Evolutionary conservation across 768 basidiomycete genomes (phyloP).

Genomic region (Kwoniella europaea): DNA sequence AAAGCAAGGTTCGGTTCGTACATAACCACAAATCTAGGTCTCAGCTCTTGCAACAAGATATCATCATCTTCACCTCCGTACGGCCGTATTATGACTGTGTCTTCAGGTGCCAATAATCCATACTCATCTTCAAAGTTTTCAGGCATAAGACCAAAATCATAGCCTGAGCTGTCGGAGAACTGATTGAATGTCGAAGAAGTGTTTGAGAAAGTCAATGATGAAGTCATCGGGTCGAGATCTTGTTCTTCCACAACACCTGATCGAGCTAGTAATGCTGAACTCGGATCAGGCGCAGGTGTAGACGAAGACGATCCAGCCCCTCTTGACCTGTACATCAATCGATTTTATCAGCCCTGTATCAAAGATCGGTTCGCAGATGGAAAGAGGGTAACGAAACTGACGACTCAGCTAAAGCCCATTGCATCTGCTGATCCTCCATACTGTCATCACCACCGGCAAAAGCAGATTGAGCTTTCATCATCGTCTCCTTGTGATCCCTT

Average conservation of each 20-base stretch:
- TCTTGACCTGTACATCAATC: slow-evolving; percentile 2
- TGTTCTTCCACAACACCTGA: slow-evolving; percentile 48
- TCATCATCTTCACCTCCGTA: slow-evolving; percentile 95
- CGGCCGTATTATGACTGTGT: slow-evolving; percentile 81
- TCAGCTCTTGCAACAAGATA: slow-evolving; percentile 78
- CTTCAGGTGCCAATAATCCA: slow-evolving; percentile 75
- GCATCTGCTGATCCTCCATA: slow-evolving; percentile 33
- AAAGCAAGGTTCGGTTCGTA: slow-evolving; percentile 94
- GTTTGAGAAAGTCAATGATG: slow-evolving; percentile 7
- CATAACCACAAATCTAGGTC: slow-evolving; percentile 92
- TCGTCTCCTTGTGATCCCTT: slow-evolving; percentile 38
- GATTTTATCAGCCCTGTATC: background rate
- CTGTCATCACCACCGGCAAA: slow-evolving; percentile 38
- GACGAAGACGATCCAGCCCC: slow-evolving; percentile 14
- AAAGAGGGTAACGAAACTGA: slow-evolving; percentile 11
- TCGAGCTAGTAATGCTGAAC: slow-evolving; percentile 31
- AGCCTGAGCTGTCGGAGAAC: slow-evolving; percentile 17
- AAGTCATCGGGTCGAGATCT: slow-evolving; percentile 38
- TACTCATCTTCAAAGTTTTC: slow-evolving; percentile 76
- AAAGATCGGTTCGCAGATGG: background rate
- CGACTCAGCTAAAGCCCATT: slow-evolving; percentile 41
- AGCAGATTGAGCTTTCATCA: slow-evolving; percentile 41
- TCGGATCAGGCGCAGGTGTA: slow-evolving; percentile 17
- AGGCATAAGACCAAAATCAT: slow-evolving; percentile 33
- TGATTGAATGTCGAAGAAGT: background rate